A percentile compares a stretch with the other conserved stretches of the same genome.
Conservation (phyloP, 495 filamentous ascomycete genomes). For the Barbatosphaeria neglecta region DNA sequence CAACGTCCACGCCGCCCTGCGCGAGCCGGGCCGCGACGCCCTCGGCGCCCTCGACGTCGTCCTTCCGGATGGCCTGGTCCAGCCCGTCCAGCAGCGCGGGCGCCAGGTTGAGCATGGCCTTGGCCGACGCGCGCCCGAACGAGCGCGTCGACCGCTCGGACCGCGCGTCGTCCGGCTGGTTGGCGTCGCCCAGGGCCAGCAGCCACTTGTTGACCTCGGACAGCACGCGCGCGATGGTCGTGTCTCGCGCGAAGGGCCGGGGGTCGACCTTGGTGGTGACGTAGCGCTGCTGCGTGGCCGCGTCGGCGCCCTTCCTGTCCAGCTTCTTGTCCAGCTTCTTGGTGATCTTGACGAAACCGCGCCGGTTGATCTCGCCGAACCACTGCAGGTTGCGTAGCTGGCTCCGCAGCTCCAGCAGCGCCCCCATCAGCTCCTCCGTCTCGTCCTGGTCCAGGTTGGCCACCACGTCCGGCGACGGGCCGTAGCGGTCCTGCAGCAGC, state of each 20-base stretch:
- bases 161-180: conserved; percentile 54
- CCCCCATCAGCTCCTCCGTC: conserved; percentile 75
- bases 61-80: conserved; percentile 65
- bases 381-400: conserved; percentile 86
- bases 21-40: conserved; percentile 47
- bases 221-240: conserved; percentile 50
- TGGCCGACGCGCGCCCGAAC: conserved; percentile 56
- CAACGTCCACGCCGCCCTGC: conserved; percentile 40
- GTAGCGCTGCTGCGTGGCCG: conserved; percentile 67
- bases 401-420: conserved; percentile 74
- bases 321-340: conserved; percentile 96
- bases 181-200: conserved; percentile 62
- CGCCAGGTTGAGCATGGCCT: conserved; percentile 59
- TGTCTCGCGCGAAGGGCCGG: conserved; percentile 71
- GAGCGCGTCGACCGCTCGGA: conserved; percentile 62
- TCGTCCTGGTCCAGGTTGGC: conserved; percentile 56
- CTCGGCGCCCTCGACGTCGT: conserved; percentile 52
- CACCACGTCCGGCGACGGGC: conserved; percentile 37
- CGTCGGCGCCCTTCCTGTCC: conserved; percentile 70
- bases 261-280: conserved; percentile 79
- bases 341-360: conserved; percentile 93
- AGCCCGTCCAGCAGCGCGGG: conserved; percentile 53
- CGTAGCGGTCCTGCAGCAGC: conserved; percentile 76
- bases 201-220: conserved; percentile 84
- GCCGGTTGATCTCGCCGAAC: conserved; percentile 94